Base-by-base conservation (phyloP, 192 early-diverging fungal species). In the Phlyctochytrium planicorne region DNA sequence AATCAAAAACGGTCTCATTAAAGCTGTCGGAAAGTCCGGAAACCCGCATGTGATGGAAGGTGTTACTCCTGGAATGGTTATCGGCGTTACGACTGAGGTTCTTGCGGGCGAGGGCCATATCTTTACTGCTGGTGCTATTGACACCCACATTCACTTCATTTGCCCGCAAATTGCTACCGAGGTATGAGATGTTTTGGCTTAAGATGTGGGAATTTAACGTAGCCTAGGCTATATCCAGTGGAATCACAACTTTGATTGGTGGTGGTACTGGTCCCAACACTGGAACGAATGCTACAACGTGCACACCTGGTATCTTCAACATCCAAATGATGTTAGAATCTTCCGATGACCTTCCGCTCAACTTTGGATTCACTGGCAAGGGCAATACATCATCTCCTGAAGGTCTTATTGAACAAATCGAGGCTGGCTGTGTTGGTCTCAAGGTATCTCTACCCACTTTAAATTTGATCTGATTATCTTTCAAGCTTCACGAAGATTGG, bases 31-130 rank as follows among this genome's bases (percentile, higher is more conserved):
- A 47, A 98, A 98, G 75, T 92, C 96, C 31, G 96, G 95, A 24
- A 98, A 98, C 75, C 95, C 96, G 2, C 91, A 96, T 73, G 89
- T 95, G n/a, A 97, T 97, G 94, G 91, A 92, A 14, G 91, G 88
- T 20, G 91, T 98, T 10, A 90, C 90, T 29, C 86, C 87, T 17
- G 92, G 92, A 4, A 94, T 98, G 94, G 73, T 88, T 30, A 88
- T 94, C 34, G 96, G 96, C 53, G 87, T 87, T 1, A 80, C 88
- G 4, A 98, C 96, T 3, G 96, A 98, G 73, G 93, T 92, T 1
- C 82, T 96, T 68, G 90, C 93, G 3, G 94, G 88, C 53, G 96
- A 98, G 75, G 90, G 93, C 47, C 78, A 84, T 63, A 96, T 98
- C 34, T 87, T 97, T 34, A 96, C 94, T 0, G 96, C 96, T 0